phyloP scores from a whole-genome alignment of 1,139 yeast species.

The Yamadazyma dushanensis region DNA sequence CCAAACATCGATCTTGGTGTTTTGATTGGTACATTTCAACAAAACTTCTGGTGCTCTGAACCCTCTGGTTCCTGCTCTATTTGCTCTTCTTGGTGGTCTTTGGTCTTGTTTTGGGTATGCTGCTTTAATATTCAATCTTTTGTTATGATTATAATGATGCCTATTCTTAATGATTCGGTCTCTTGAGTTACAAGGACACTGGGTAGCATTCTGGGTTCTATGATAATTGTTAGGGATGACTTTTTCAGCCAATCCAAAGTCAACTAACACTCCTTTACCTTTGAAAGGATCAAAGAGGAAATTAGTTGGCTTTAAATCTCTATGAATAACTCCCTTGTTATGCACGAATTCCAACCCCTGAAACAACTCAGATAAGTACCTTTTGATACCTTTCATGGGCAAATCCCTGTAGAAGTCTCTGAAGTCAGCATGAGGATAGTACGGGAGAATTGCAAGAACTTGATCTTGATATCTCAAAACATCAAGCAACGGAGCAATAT shows the following conservation, averaged over 20 bases:
- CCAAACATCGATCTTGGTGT: slow-evolving; percentile 85
- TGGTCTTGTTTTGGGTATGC: slow-evolving; percentile 82
- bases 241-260: slow-evolving; percentile 86
- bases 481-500: slow-evolving; percentile 87
- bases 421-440: slow-evolving; percentile 87
- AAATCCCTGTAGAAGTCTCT: slow-evolving; percentile 81
- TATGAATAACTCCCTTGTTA: slow-evolving; percentile 72
- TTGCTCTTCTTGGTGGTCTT: slow-evolving; percentile 88
- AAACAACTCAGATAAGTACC: slow-evolving; percentile 77
- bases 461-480: slow-evolving; percentile 88
- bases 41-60: slow-evolving; percentile 94
- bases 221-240: slow-evolving; percentile 15
- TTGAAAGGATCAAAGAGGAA: slow-evolving; percentile 76
- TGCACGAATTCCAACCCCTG: slow-evolving; percentile 78
- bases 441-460: slow-evolving; percentile 89
- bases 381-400: slow-evolving; percentile 75
- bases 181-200: slow-evolving; percentile 32
- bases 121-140: slow-evolving; percentile 46
- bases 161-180: slow-evolving; percentile 25
- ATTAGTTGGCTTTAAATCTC: slow-evolving; percentile 90
- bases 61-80: slow-evolving; percentile 97
- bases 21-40: slow-evolving; percentile 82
- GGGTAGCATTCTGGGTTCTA: slow-evolving; percentile 15
- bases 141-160: slow-evolving; percentile 19
- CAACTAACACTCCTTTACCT: slow-evolving; percentile 83